Percentiles rank a stretch among this genome's conserved stretches.
phyloP scores from a whole-genome alignment of 2,329 filamentous ascomycete genomes.

The Sporothrix phasma region DNA sequence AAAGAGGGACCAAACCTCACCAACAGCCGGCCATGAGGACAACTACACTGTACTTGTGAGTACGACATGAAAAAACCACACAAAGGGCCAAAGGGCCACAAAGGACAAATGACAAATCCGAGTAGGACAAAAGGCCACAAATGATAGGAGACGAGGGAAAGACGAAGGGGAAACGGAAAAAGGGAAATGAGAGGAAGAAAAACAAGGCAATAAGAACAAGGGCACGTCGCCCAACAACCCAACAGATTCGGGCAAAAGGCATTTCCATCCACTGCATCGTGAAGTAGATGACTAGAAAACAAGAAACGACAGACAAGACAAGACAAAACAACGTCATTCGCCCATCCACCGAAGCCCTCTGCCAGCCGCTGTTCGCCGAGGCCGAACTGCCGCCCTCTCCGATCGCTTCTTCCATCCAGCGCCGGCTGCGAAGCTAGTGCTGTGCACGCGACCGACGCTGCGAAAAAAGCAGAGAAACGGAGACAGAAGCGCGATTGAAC shows the following conservation, averaged over 20 bases:
- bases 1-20: neutral
- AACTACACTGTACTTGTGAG: constrained; percentile 22
- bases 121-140: neutral
- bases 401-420: neutral
- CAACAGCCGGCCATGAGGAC: constrained; percentile 18
- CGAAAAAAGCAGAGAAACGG: neutral
- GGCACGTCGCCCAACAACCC: neutral
- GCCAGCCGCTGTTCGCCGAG: neutral
- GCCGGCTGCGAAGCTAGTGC: constrained; percentile 6
- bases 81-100: no score
- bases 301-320: neutral
- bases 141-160: constrained; percentile 6
- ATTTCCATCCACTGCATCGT: neutral
- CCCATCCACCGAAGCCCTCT: neutral
- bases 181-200: constrained; percentile 6
- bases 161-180: neutral
- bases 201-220: constrained; percentile 1
- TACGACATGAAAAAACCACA: constrained; percentile 14
- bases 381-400: neutral
- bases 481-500: neutral
- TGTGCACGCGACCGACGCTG: constrained; percentile 6
- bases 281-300: neutral
- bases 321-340: neutral
- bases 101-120: no score
- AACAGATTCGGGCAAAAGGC: neutral